phyloP scores from a whole-genome alignment of 2,329 filamentous ascomycete genomes.

The Talaromyces sp. region DNA sequence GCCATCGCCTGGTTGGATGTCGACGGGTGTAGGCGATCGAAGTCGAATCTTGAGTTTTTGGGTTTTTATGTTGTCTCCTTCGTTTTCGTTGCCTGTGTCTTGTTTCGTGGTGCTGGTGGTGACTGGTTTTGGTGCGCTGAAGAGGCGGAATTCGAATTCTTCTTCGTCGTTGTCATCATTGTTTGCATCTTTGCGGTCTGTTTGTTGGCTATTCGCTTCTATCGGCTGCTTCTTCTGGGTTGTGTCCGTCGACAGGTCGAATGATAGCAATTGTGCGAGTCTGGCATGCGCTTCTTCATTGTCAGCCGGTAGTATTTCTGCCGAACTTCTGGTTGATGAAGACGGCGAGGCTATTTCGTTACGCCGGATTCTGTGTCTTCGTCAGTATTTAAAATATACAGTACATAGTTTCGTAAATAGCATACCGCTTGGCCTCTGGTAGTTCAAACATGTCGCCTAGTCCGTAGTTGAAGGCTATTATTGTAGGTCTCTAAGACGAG shows the following conservation, averaged over 20 bases:
- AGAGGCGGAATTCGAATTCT: slow-evolving; percentile 45
- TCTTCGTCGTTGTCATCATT: slow-evolving; percentile 36
- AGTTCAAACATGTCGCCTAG: slow-evolving; percentile 34
- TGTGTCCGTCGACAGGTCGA: slow-evolving; percentile 27
- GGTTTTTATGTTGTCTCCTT: slow-evolving; percentile 18
- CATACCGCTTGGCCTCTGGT: slow-evolving; percentile 37
- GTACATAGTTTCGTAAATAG: too few species aligned
- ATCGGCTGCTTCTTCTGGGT: background rate
- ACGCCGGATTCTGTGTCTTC: slow-evolving; percentile 33
- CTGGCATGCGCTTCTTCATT: slow-evolving; percentile 27
- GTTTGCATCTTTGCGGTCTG: slow-evolving; percentile 7
- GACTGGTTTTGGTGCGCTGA: slow-evolving; percentile 30
- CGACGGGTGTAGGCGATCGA: slow-evolving; percentile 37
- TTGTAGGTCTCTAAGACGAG: background rate
- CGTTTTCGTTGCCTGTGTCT: background rate
- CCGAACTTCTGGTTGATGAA: slow-evolving; percentile 32
- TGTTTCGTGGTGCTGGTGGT: background rate
- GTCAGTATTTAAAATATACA: background rate
- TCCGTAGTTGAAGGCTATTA: too few species aligned
- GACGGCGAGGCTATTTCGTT: slow-evolving; percentile 33
- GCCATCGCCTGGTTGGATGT: slow-evolving; percentile 29
- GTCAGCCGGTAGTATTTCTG: slow-evolving; percentile 28
- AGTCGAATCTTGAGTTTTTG: slow-evolving; percentile 41
- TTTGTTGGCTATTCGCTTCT: slow-evolving; percentile 3
- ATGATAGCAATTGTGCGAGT: slow-evolving; percentile 33